Evolutionary conservation across 768 basidiomycete genomes (phyloP), one percentile per base, ranked within the genome.

Genomic region (Epithele typhae): DNA sequence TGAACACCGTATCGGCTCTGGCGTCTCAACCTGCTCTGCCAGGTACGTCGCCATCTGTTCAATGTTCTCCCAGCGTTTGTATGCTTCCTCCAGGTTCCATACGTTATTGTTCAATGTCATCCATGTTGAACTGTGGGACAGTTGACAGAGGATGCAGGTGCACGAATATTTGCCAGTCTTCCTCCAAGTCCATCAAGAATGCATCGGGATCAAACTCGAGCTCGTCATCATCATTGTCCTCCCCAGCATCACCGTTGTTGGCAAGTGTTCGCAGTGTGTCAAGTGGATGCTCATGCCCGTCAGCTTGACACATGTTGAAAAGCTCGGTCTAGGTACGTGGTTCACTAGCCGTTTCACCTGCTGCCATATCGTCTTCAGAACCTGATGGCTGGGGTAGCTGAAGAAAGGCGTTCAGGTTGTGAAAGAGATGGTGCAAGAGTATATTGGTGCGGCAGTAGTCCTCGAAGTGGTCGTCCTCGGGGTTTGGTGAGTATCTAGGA

Each of bases 141-240:
- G 36, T 25, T 5, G 39, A 46, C 22, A 46, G 40, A 11, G 51
- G 51, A 34, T 32, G 37, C 14, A 40, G 36, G 1, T 37, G 43
- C 3, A 47, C 54, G 33, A 35, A 54, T 3, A 46, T 19, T 46
- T 52, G 54, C 54, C 51, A 52, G 54, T 55, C 53, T 8, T 45
- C 49, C 23, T 53, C 52, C n/a, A n/a, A n/a, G 21, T 44, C 40
- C n/a, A 52, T 25, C 46, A 43, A 21, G 10, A 18, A 30, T 7
- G 27, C 27, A 14, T 30, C 40, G n/a, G 42, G 18, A 25, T 52
- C 51, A 4, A 41, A 27, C 18, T 46, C 19, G 7, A 46, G 10
- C 15, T 27, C 27, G 22, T 48, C 40, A 15, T 55, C 46, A 14
- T 55, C 50, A 4, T 52, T 47, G 3, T 40, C 43, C 27, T 46